These are phyloP conservation scores for Geotrichum aggregatum DNA, from an alignment of 1,139 yeast species.

Conservation along the genomic window DNA sequence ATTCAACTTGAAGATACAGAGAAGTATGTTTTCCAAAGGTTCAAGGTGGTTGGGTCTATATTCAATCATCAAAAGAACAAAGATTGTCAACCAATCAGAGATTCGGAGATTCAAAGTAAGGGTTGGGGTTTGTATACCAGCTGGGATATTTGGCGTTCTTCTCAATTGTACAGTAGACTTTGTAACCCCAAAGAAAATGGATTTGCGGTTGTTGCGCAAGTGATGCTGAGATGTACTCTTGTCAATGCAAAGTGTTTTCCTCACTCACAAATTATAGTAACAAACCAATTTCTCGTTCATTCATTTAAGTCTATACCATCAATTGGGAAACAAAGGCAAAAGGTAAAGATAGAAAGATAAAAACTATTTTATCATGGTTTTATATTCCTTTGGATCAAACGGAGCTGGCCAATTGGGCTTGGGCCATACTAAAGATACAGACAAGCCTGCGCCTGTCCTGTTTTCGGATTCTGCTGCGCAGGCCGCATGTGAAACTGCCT, in stretches of 20 bases:
- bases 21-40: neutral
- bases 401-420: conserved; percentile 75
- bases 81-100: conserved; percentile 9
- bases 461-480: conserved; percentile 22
- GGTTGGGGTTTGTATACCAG: neutral
- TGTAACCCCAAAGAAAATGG: no score
- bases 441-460: conserved; percentile 35
- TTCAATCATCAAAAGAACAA: no score
- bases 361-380: conserved; percentile 22
- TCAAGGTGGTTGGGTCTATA: neutral
- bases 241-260: neutral
- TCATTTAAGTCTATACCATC: neutral
- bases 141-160: no score
- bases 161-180: no score
- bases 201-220: no score
- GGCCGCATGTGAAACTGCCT: conserved; percentile 2
- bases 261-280: neutral
- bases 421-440: conserved; percentile 52
- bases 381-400: conserved; percentile 74
- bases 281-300: no score
- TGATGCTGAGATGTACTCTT: no score
- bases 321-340: neutral
- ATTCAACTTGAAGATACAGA: neutral
- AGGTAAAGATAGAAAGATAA: conserved; percentile 18
- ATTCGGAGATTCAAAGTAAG: neutral